phyloP scores from a whole-genome alignment of 495 filamentous ascomycete species.

The Polyplosphaeria fusca region DNA sequence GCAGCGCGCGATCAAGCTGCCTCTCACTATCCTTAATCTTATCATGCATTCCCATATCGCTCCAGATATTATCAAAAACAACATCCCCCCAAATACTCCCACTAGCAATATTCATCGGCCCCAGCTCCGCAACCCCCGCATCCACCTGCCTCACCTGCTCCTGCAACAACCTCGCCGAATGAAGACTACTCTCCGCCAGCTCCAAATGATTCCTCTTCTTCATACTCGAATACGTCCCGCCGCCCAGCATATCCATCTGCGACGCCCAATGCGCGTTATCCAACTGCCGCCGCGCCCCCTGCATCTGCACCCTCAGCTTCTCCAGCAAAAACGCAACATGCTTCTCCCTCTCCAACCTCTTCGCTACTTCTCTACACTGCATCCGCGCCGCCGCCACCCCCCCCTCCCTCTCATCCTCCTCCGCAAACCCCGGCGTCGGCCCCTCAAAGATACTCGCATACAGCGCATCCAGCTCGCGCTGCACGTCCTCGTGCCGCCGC shows the following conservation, averaged over 20 bases:
- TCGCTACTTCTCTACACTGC: conserved; percentile 29
- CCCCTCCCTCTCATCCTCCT: conserved; percentile 47
- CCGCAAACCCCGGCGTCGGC: conserved; percentile 47
- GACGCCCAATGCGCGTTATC: conserved; percentile 29
- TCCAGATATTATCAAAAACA: conserved; percentile 50
- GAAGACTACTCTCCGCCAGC: conserved; percentile 37
- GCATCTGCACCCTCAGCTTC: conserved; percentile 20
- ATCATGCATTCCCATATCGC: conserved; percentile 47
- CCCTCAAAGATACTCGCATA: conserved; percentile 46
- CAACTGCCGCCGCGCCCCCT: conserved; percentile 15
- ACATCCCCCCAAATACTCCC: conserved; percentile 45
- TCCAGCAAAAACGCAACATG: conserved; percentile 33
- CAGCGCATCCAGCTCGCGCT: conserved; percentile 33
- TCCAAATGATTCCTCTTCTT: conserved; percentile 46
- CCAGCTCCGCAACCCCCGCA: conserved; percentile 31
- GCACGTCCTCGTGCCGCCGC: conserved; percentile 38
- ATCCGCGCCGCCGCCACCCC: conserved; percentile 29
- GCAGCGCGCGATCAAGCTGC: conserved; percentile 36
- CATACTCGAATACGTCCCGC: conserved; percentile 34
- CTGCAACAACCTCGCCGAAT: conserved; percentile 37
- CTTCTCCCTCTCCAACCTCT: conserved; percentile 32
- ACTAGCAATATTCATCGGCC: conserved; percentile 37
- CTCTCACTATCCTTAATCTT: conserved; percentile 44
- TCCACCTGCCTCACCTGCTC: conserved; percentile 37
- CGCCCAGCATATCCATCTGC: conserved; percentile 20